These are phyloP conservation scores for Aspergillus avenaceus DNA, from an alignment of 495 filamentous ascomycete species.

Conservation along the genomic window DNA sequence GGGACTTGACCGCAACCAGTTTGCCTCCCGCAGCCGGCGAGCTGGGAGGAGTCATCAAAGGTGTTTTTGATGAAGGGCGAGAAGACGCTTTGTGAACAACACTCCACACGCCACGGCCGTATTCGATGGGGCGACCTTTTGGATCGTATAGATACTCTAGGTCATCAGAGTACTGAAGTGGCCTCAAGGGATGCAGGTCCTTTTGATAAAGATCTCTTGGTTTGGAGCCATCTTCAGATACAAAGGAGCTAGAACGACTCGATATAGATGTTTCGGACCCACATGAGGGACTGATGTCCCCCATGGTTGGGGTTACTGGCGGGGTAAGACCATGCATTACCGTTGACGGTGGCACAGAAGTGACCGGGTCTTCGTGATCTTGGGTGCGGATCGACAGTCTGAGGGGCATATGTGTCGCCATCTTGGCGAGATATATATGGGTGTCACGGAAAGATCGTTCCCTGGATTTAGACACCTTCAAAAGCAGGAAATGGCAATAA, in stretches of 20 bases:
- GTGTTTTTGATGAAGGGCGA: constrained; percentile 4
- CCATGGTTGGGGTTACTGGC: constrained; percentile 34
- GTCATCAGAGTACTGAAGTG: constrained; percentile 29
- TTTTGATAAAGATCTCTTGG: neutral
- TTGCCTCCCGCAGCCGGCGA: constrained; percentile 36
- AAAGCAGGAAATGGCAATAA: neutral
- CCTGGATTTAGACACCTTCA: neutral
- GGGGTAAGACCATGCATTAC: constrained; percentile 27
- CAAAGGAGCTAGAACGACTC: constrained; percentile 4
- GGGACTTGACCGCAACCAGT: constrained; percentile 53
- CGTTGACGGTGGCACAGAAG: constrained; percentile 7
- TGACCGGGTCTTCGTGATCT: constrained; percentile 11
- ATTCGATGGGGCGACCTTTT: constrained; percentile 31
- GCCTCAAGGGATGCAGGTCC: neutral
- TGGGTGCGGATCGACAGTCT: constrained; percentile 29
- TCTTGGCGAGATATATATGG: neutral
- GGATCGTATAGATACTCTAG: constrained; percentile 31
- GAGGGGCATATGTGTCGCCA: constrained; percentile 14
- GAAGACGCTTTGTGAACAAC: constrained; percentile 50
- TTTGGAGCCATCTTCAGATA: constrained; percentile 4
- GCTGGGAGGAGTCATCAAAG: constrained; percentile 39
- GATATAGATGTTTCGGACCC: constrained; percentile 3
- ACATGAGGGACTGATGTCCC: constrained; percentile 13
- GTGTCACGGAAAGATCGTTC: neutral
- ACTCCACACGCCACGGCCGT: constrained; percentile 59